Base-by-base conservation (phyloP, 73 alveolate species). In the Paramecium biaurelia region DNA sequence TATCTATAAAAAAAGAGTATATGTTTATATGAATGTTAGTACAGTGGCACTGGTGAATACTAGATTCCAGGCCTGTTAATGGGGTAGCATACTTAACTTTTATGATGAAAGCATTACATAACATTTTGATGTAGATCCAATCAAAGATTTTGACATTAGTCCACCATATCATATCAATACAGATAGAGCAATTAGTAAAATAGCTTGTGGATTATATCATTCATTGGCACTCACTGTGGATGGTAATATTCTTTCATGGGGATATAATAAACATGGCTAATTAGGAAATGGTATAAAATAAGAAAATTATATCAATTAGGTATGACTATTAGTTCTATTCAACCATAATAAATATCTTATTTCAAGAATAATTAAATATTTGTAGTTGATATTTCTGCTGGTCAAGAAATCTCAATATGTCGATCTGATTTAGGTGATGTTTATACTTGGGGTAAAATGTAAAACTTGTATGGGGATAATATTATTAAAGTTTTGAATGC, bases 211-310 rank as follows among this genome's bases (percentile, higher is more conserved):
- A 79, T 20, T 20, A 20, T 41, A 38, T 42, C 90, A 79, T 47
- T 20, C 90, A 7, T 47, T 89, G n/a, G 94, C 85, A 10, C 67
- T 68, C 4, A 89, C 94, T 24, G 57, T 89, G 0, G 94, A 89
- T 89, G 94, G 94, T 9, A 70, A 43, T 24, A 35, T 70, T 18
- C 14, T 70, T n/a, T 41, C 92, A 26, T 89, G 94, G 94, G 94
- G 94, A 24, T 35, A 14, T 5, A 89, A 89, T 42, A 70, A 41
- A 37, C 76, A 89, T 24, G 94, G 94, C 0, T 70, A 89, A 70
- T 37, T 89, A 11, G 94, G 94, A 43, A 63, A 63, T 63, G 84
- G 84, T 63, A 63, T n/a, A 23, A 2, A 2, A 14, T 38, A n/a
- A 18, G 1, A 3, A 5, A 63, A 14, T 63, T 4, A 9, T 63